Evolutionary conservation across 768 basidiomycete species (phyloP).

Genomic region (Mycena amicta): DNA sequence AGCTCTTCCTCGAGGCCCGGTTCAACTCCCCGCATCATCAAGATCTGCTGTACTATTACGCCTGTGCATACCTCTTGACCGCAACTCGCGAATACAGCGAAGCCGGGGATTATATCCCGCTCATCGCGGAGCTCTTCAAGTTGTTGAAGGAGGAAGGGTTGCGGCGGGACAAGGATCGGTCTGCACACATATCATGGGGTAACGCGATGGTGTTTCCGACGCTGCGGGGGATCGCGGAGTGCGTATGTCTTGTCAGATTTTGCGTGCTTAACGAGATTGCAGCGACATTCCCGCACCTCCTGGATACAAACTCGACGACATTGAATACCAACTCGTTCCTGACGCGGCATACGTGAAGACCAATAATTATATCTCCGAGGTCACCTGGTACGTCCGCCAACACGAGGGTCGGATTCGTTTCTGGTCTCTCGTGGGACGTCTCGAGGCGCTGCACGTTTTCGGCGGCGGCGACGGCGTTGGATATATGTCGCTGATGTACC

Average conservation of each 20-base stretch:
- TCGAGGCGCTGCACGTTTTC: constrained; percentile 12
- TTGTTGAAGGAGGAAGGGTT: too few species aligned
- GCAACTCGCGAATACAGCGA: too few species aligned
- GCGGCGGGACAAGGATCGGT: too few species aligned
- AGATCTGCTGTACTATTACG: too few species aligned
- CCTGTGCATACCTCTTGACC: too few species aligned
- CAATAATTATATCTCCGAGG: not conserved
- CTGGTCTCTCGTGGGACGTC: constrained; percentile 15
- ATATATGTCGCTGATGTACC: constrained; percentile 12
- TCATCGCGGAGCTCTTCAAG: too few species aligned
- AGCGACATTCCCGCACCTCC: constrained; percentile 20
- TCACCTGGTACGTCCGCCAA: constrained; percentile 12
- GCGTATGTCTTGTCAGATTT: too few species aligned
- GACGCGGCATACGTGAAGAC: not conserved
- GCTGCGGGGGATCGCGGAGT: too few species aligned
- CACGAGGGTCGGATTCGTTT: constrained; percentile 14
- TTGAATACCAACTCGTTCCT: not conserved
- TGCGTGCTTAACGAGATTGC: too few species aligned
- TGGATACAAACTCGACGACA: constrained; percentile 6
- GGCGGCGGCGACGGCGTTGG: constrained; percentile 1
- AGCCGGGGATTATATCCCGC: too few species aligned
- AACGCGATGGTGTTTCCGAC: too few species aligned
- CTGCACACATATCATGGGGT: too few species aligned
- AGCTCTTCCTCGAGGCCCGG: not conserved
- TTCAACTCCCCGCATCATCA: not conserved